These are phyloP conservation scores for Dryadomyces quercivorus DNA, from an alignment of 2,329 filamentous ascomycete species.

Conservation along the genomic window DNA sequence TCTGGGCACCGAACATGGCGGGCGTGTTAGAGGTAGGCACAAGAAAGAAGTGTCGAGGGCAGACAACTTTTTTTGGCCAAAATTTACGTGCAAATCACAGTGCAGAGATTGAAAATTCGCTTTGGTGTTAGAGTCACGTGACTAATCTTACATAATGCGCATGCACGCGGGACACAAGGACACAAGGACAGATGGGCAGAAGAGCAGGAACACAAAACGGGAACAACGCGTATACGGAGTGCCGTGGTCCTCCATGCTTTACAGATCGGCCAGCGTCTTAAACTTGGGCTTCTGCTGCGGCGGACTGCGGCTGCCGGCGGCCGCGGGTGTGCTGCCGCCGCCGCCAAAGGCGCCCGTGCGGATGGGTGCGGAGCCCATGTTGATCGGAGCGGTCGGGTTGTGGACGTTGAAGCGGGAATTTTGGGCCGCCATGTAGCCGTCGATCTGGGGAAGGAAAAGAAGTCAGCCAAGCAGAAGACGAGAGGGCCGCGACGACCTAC, in stretches of 20 bases:
- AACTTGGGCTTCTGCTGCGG: slow-evolving; percentile 25
- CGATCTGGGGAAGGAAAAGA: slow-evolving; percentile 29
- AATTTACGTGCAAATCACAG: slow-evolving; percentile 8
- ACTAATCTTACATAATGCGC: neutral
- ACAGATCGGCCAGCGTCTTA: slow-evolving; percentile 43
- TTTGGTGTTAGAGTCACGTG: neutral
- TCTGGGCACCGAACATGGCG: slow-evolving; percentile 9
- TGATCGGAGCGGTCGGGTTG: slow-evolving; percentile 16
- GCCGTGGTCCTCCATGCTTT: slow-evolving; percentile 13
- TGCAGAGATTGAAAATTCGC: slow-evolving; percentile 10
- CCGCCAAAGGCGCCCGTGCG: slow-evolving; percentile 2
- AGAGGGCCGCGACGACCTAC: slow-evolving; percentile 24
- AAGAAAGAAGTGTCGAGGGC: too few species aligned
- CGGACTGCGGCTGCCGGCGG: neutral
- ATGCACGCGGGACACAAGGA: neutral
- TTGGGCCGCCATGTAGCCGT: slow-evolving; percentile 49
- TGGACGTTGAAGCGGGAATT: slow-evolving; percentile 46
- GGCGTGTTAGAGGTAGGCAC: too few species aligned
- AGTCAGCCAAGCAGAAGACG: neutral
- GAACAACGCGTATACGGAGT: neutral
- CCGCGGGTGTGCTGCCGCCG: slow-evolving; percentile 9
- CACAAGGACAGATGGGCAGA: neutral
- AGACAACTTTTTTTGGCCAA: neutral
- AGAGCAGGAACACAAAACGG: too few species aligned
- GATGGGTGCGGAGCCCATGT: slow-evolving; percentile 2